Evolutionary conservation across 345 rosid genomes (phyloP).

Genomic region (Eucalyptus leucophloia): DNA sequence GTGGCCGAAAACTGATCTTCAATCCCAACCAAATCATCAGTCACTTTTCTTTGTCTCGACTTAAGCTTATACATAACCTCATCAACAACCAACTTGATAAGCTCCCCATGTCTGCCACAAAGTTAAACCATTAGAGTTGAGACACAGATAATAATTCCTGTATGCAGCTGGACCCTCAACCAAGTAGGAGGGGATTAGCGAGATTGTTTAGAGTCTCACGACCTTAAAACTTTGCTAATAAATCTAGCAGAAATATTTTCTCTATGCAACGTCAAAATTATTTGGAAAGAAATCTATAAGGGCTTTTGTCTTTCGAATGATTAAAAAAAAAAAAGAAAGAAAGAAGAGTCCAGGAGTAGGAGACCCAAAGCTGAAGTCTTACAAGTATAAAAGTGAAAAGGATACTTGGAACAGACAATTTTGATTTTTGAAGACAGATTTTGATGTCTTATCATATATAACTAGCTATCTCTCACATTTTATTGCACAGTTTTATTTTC

Average conservation of each 20-base stretch:
- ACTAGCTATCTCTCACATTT: neutral
- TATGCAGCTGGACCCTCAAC: neutral
- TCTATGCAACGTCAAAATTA: too few species aligned
- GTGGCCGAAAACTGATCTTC: neutral
- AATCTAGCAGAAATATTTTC: neutral
- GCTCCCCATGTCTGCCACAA: neutral
- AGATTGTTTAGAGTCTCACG: neutral
- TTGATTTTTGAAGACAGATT: neutral
- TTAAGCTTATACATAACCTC: neutral
- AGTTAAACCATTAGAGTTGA: neutral
- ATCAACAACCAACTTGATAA: neutral
- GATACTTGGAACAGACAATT: neutral
- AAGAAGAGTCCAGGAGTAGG: neutral
- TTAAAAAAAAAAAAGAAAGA: too few species aligned
- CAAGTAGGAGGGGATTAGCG: neutral
- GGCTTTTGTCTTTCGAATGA: neutral
- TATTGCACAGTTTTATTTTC: neutral
- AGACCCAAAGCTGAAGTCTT: neutral
- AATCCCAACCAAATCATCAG: neutral
- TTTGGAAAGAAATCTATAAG: neutral
- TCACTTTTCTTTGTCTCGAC: neutral
- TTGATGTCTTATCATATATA: neutral
- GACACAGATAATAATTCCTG: neutral
- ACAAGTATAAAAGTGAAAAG: neutral
- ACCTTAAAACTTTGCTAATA: neutral